Evolutionary conservation across 805 yeast species (phyloP).

Genomic region (Pichia deserticola): DNA sequence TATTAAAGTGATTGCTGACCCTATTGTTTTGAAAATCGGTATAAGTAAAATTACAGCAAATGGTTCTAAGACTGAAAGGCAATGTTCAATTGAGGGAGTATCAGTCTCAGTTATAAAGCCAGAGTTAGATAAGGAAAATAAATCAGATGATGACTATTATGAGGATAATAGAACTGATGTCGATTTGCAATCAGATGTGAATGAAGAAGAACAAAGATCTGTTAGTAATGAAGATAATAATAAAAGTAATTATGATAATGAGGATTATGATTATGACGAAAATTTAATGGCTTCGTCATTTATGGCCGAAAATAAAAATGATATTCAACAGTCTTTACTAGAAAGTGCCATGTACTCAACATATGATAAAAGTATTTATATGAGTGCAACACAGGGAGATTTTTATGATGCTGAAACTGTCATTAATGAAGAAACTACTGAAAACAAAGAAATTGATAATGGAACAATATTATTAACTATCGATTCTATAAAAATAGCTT

Average conservation of each 20-base stretch:
- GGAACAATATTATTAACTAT: slow-evolving; percentile 2
- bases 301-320: slow-evolving; percentile 23
- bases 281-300: slow-evolving; percentile 30
- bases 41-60: slow-evolving; percentile 28
- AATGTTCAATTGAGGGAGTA: slow-evolving; percentile 34
- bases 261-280: slow-evolving; percentile 31
- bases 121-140: slow-evolving; percentile 21
- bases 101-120: slow-evolving; percentile 36
- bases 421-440: slow-evolving; percentile 2
- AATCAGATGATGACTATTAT: slow-evolving; percentile 1
- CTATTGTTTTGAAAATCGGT: slow-evolving; percentile 28
- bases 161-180: background rate
- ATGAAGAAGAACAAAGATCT: too few relatives aligned
- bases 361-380: slow-evolving; percentile 57
- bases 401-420: slow-evolving; percentile 22
- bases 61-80: slow-evolving; percentile 42
- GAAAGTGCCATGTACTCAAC: slow-evolving; percentile 61
- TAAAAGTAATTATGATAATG: slow-evolving; percentile 3
- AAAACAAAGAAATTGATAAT: background rate
- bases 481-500: background rate
- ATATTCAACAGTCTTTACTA: slow-evolving; percentile 31
- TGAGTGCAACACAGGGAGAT: slow-evolving; percentile 66
- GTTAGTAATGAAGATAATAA: background rate
- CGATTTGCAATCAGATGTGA: too few relatives aligned
- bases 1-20: slow-evolving; percentile 44